phyloP scores from a whole-genome alignment of 208 protist species.

The Acanthamoeba polyphaga region DNA sequence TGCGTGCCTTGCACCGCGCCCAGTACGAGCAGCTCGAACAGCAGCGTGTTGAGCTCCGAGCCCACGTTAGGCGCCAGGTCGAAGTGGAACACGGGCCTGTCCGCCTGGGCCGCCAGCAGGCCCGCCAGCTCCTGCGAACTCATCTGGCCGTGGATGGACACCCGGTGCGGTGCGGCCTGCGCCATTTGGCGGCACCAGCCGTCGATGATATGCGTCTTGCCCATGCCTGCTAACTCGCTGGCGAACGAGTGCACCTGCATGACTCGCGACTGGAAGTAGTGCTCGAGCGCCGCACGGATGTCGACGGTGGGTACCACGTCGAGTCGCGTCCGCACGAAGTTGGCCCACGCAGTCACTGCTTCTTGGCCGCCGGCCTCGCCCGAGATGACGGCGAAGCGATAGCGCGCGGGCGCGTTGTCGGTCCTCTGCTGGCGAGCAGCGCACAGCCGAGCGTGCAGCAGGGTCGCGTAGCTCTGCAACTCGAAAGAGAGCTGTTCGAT shows the following conservation, averaged over 20 bases:
- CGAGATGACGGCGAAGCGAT: slow-evolving; percentile 53
- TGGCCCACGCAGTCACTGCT: background rate
- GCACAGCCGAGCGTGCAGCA: slow-evolving; percentile 39
- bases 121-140: background rate
- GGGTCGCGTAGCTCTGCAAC: slow-evolving; percentile 16
- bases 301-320: background rate
- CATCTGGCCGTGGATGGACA: slow-evolving; percentile 25
- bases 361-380: slow-evolving; percentile 56
- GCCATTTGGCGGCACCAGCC: slow-evolving; percentile 5
- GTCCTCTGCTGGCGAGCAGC: background rate
- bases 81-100: slow-evolving; percentile 13
- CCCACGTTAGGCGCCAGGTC: slow-evolving; percentile 35
- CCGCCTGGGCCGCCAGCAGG: background rate
- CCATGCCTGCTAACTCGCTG: slow-evolving; percentile 67
- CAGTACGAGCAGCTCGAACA: slow-evolving; percentile 64
- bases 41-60: slow-evolving; percentile 46
- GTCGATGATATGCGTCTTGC: slow-evolving; percentile 71
- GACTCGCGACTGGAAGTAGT: slow-evolving; percentile 12
- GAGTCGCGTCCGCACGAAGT: background rate
- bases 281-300: background rate
- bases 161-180: background rate
- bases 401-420: background rate
- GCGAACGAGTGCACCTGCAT: slow-evolving; percentile 12
- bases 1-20: background rate
- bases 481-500: slow-evolving; percentile 63